Evolutionary conservation across 345 rosid genomes (phyloP), one percentile per base, ranked within the genome.

Genomic region (Lenwebbia sp.): DNA sequence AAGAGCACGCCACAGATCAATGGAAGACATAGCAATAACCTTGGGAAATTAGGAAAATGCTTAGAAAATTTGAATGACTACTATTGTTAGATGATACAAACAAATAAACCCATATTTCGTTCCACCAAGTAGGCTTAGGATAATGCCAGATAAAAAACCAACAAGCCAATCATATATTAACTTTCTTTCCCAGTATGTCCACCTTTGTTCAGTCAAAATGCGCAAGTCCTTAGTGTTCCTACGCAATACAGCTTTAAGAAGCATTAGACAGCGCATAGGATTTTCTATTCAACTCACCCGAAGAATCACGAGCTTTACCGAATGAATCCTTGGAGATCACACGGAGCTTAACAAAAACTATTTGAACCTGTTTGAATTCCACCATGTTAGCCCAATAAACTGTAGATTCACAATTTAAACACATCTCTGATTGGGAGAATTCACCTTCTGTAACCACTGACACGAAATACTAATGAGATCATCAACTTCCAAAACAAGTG

Each of bases 361-460:
- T 86, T 86, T 91, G 94, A 93, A 90, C 88, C 99, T 97, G 92
- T 89, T 44, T 62, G 70, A 87, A 84, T 56, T 54, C 37, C 50
- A 40, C 47, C 14, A 51, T 41, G 44, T 56, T 22, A 83, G n/a
- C 44, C 57, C 49, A 56, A 21, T 51, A 50, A 33, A 85, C 19
- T 21, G 83, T 25, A 41, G 62, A 22, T 76, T 54, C 1, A 7
- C 84, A 81, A n/a, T 47, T 76, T 44, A 26, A 26, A n/a, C 9
- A 65, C 37, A 57, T 55, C 41, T 49, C 11, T 49, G 11, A 86
- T n/a, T 54, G 13, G 19, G 58, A 86, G 54, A 85, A 78, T 96
- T 94, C 90, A 97, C 99, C 90, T 90, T 93, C 88, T 90, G 93
- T 88, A 91, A 88, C 91, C 94, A 91, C 78, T 89, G 93, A 87